Conservation (phyloP, 176 grass and related monocot species). For the Poa annua region DNA sequence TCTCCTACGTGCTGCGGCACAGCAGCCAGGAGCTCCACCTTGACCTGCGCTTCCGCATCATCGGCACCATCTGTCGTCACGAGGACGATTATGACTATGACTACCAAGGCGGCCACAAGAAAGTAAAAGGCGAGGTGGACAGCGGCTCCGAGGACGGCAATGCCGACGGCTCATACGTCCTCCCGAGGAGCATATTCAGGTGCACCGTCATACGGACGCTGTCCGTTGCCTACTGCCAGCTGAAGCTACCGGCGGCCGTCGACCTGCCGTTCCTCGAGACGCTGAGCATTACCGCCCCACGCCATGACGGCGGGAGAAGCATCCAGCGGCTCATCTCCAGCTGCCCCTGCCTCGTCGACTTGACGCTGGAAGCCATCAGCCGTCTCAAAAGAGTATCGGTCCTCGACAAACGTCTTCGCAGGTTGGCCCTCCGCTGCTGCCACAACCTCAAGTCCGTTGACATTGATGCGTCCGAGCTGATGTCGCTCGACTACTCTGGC, state of each 20-base stretch:
- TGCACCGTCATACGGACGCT: neutral
- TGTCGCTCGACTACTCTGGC: neutral
- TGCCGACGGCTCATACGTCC: neutral
- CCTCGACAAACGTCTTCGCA: neutral
- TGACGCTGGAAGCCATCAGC: neutral
- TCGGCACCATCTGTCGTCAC: neutral
- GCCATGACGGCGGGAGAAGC: neutral
- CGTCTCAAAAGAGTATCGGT: neutral
- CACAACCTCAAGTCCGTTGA: neutral
- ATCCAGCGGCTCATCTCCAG: conserved; percentile 7
- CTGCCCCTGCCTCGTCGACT: neutral
- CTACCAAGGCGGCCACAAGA: no score
- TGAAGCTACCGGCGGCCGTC: neutral
- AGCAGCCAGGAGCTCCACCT: neutral
- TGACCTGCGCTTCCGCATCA: neutral
- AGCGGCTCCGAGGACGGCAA: no score
- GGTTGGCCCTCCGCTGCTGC: conserved; percentile 10
- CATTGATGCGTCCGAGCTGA: neutral
- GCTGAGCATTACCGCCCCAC: neutral
- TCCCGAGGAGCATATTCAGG: neutral
- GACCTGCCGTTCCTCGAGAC: neutral
- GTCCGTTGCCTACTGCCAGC: neutral
- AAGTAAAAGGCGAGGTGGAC: neutral
- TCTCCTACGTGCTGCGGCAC: neutral
- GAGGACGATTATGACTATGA: no score